Base-by-base conservation (phyloP, 2,329 filamentous ascomycete species). In the Cercospora sp. region DNA sequence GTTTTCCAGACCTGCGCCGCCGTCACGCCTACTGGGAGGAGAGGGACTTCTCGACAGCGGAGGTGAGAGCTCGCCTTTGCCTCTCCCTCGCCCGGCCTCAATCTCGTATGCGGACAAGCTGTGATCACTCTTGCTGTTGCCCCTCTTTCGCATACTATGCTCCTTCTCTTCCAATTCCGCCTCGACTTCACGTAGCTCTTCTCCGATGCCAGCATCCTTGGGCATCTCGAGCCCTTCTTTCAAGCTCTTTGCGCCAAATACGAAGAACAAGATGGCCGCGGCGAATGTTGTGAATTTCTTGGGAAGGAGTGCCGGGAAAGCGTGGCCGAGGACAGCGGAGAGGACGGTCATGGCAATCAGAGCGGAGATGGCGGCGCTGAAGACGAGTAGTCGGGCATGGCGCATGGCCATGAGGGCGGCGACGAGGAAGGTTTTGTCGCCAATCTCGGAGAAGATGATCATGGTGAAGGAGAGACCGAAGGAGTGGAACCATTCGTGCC, bases 391-490 rank as follows among this genome's bases (percentile, higher is more conserved):
- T 63, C 95, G 90, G 70, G 95, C 91, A 76, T 99, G 94, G 79
- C 97, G 95, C 95, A 99, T 99, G 12, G 95, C 95, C 95, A 99
- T 99, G 18, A 99, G 87, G 7, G 94, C 94, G 6, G 95, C 95
- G 23, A 99, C 93, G 53, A 99, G 86, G 83, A 99, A 99, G 0
- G 95, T 99, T 83, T 99, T 99, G 87, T 99, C 95, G 71, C 95
- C 95, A 75, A 99, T 89, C 79, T 99, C 95, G 58, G 94, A 97
- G 75, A 98, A 91, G 70, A 98, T 84, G 75, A 99, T 99, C 95
- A 98, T 99, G 67, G 94, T 94, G 68, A 97, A 89, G 16, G 95
- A 96, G 33, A 98, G 89, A 12, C 96, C 77, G 76, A 95, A 96
- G 3, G 95, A 98, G 79, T 99, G 94, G 75, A 89, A 83, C 18